Evolutionary conservation across 306 rosid species (phyloP), one percentile per base, ranked within the genome.

Genomic region (Lathyrus sativus): DNA sequence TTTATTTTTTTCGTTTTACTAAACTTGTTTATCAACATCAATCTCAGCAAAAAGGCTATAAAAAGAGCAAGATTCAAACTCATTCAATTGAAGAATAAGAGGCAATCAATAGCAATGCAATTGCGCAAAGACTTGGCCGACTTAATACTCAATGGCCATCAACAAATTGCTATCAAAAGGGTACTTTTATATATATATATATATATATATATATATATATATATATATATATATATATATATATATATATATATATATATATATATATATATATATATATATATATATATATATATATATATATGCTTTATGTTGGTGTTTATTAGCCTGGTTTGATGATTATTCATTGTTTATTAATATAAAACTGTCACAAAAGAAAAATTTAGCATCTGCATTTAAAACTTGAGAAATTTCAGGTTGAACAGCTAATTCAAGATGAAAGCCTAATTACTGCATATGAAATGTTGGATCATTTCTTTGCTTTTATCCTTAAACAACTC

Each of bases 361-460:
- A 55, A 55, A 51, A 4, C 18, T 10, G 1, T 54, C 15, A 54
- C 5, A 8, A 2, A 19, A 19, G 1, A n/a, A 6, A 15, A 9
- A 18, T 4, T 19, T 51, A 18, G 12, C 29, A 51, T 19, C 11
- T 11, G 4, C 4, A 17, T 49, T 7, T 15, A 49, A 15, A 49
- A 15, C 26, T 15, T 11, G 3, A 4, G 17, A 55, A 26, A 55
- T 26, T 55, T 55, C 37, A 55, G 62, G 62, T 55, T 12, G 62
- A 55, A 17, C 9, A 26, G 39, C 62, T 55, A 5, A 55, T 55
- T 55, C 62, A 55, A 55, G 62, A 55, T 55, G 39, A 55, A 55
- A 55, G 19, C 9, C 39, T 55, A 12, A 13, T 55, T 55, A 39
- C 39, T 55, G 11, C 62, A 55, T 55, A 26, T 55, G 62, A 55